Evolutionary conservation across 192 early-diverging fungal species (phyloP), one percentile per base, ranked within the genome.

Genomic region (Backusella luteola): DNA sequence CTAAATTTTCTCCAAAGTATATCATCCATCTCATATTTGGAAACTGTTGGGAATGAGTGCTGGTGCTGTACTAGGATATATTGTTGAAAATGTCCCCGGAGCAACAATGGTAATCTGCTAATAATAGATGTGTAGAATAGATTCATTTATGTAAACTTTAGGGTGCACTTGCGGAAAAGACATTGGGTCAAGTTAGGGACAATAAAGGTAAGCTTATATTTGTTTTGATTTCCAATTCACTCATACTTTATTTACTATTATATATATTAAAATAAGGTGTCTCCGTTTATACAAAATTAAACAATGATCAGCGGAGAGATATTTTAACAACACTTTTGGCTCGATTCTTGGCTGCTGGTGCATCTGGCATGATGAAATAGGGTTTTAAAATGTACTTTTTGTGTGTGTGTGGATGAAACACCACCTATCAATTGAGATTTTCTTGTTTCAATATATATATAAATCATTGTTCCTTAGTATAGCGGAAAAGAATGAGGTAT

Each of bases 151-250:
- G 17, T 71, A 17, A 17, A 34, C 11, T 19, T 46, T 80, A 86
- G 85, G 89, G 92, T 69, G 91, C 81, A 21, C 84, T 86, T 69
- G 89, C 85, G 11, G 92, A 91, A 19, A 85, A 83, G 39, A 85
- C 86, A 56, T 74, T 94, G 12, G 92, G 92, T 19, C 73, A 84
- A 32, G 84, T 94, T 52, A 84, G 92, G 21, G 92, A 94, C 71
- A 70, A 82, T 41, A 92, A 91, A 38, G 69, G 69, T 71, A 71
- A 21, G 11, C 53, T 26, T 59, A 9, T 23, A 11, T 59, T 59
- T 63, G 21, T 14, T 63, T 63, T 14, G 11, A 1, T 29, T 63
- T 23, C 26, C 4, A 63, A 29, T 63, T 63, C 12, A 63, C 23
- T 26, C 23, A 63, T 29, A 12, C 56, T 4, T 29, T 29, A 14